A percentile compares a stretch with the other conserved stretches of the same genome.
phyloP scores from a whole-genome alignment of 2,329 filamentous ascomycete species.

The Apiospora koreana region DNA sequence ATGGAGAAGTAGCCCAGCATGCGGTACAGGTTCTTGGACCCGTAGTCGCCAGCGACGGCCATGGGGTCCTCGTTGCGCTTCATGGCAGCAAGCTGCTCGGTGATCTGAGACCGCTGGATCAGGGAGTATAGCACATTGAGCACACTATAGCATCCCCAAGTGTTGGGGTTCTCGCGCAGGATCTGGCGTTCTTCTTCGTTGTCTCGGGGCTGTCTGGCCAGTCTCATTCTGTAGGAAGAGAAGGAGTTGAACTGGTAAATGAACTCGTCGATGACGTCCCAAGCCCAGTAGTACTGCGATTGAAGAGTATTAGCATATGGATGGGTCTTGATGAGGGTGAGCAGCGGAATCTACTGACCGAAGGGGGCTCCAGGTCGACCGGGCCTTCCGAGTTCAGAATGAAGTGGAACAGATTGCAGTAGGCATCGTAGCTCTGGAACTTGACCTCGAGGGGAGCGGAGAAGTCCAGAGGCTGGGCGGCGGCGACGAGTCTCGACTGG shows the following conservation, averaged over 20 bases:
- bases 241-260: slow-evolving; percentile 99
- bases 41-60: slow-evolving; percentile 91
- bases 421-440: slow-evolving; percentile 98
- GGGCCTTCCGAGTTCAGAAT: slow-evolving; percentile 99
- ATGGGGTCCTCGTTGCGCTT: slow-evolving; percentile 90
- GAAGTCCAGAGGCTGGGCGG: slow-evolving; percentile 93
- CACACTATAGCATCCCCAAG: slow-evolving; percentile 99
- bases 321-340: not conserved
- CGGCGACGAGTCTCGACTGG: slow-evolving; percentile 86
- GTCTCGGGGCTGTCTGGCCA: slow-evolving; percentile 74
- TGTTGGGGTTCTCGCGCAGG: slow-evolving; percentile 95
- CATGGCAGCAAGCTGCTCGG: slow-evolving; percentile 92
- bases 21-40: slow-evolving; percentile 89
- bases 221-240: slow-evolving; percentile 91
- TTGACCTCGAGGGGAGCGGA: slow-evolving; percentile 94
- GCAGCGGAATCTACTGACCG: slow-evolving; percentile 60
- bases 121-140: slow-evolving; percentile 99
- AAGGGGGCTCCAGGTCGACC: slow-evolving; percentile 93
- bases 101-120: slow-evolving; percentile 97
- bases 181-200: slow-evolving; percentile 92
- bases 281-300: slow-evolving; percentile 93
- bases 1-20: slow-evolving; percentile 99
- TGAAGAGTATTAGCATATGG: not conserved
- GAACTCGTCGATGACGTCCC: slow-evolving; percentile 99
- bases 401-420: slow-evolving; percentile 99